A percentile compares a stretch with the other conserved stretches of the same genome.
phyloP scores from a whole-genome alignment of 768 basidiomycete species.

The Tylopilus intermedius region DNA sequence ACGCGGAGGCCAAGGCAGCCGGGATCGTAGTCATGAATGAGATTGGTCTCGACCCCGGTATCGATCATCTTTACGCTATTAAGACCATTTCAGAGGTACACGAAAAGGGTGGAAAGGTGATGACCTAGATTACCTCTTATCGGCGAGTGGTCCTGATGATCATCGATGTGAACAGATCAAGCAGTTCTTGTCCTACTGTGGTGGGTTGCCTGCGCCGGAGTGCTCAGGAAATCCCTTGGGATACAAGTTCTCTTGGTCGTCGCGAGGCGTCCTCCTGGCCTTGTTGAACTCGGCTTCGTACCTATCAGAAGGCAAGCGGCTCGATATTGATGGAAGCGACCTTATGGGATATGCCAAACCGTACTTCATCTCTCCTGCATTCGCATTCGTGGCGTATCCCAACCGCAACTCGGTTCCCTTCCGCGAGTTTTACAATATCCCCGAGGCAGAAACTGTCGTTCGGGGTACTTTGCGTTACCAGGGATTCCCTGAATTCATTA shows the following conservation, averaged over 20 bases:
- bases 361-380: slow-evolving; percentile 92
- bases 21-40: slow-evolving; percentile 96
- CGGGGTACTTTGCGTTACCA: slow-evolving; percentile 93
- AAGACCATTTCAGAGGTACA: slow-evolving; percentile 94
- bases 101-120: slow-evolving; percentile 87
- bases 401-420: slow-evolving; percentile 93
- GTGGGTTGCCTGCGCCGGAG: slow-evolving; percentile 90
- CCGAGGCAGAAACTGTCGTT: slow-evolving; percentile 87
- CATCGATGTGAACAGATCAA: slow-evolving; percentile 53
- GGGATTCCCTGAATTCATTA: slow-evolving; percentile 95
- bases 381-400: slow-evolving; percentile 93
- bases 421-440: slow-evolving; percentile 87
- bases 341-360: slow-evolving; percentile 89
- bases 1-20: slow-evolving; percentile 74
- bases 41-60: slow-evolving; percentile 94
- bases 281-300: slow-evolving; percentile 89
- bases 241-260: slow-evolving; percentile 99
- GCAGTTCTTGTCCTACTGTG: slow-evolving; percentile 90
- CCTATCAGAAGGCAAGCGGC: slow-evolving; percentile 57
- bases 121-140: slow-evolving; percentile 2
- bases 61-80: slow-evolving; percentile 89
- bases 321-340: slow-evolving; percentile 68
- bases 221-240: slow-evolving; percentile 92
- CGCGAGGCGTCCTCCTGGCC: slow-evolving; percentile 91
- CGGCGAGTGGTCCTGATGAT: neutral